Evolutionary conservation across 331 rosid genomes (phyloP).

Genomic region (Malus hybrid): DNA sequence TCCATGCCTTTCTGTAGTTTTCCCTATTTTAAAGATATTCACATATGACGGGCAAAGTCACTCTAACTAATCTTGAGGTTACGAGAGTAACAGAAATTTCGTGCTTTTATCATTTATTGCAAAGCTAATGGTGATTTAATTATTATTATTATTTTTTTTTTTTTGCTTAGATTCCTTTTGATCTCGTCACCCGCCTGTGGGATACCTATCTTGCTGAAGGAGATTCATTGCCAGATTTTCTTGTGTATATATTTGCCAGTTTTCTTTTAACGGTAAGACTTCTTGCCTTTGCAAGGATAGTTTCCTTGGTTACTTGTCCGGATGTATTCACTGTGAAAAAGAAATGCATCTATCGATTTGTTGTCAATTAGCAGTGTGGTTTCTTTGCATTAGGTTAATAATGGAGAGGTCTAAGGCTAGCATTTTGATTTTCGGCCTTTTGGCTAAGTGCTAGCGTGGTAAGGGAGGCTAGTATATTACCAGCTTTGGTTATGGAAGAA

Average conservation of each 20-base stretch:
- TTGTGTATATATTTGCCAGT: slow-evolving; percentile 92
- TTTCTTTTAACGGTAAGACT: slow-evolving; percentile 91
- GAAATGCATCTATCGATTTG: slow-evolving; percentile 2
- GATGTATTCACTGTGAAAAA: not conserved
- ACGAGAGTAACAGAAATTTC: not conserved
- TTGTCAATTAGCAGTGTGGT: not conserved
- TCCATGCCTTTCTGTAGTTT: slow-evolving; percentile 1
- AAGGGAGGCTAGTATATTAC: not conserved
- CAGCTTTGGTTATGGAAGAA: not conserved
- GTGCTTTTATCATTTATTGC: slow-evolving; percentile 18
- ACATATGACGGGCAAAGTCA: not conserved
- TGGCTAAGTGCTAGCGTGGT: too few relatives aligned
- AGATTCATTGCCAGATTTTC: slow-evolving; percentile 94
- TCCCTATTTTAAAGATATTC: not conserved
- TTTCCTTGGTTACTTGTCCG: slow-evolving; percentile 10
- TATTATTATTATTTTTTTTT: not conserved
- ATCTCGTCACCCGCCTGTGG: slow-evolving; percentile 89
- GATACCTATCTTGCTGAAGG: slow-evolving; percentile 99
- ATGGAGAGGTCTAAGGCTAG: not conserved
- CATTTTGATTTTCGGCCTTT: too few relatives aligned
- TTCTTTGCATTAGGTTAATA: not conserved
- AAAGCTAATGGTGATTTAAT: slow-evolving; percentile 10
- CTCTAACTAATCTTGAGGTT: not conserved
- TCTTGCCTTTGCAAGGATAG: slow-evolving; percentile 1
- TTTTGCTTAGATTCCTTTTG: slow-evolving; percentile 68